phyloP scores from a whole-genome alignment of 331 rosid genomes.

The Rhamnella rubrinervis region DNA sequence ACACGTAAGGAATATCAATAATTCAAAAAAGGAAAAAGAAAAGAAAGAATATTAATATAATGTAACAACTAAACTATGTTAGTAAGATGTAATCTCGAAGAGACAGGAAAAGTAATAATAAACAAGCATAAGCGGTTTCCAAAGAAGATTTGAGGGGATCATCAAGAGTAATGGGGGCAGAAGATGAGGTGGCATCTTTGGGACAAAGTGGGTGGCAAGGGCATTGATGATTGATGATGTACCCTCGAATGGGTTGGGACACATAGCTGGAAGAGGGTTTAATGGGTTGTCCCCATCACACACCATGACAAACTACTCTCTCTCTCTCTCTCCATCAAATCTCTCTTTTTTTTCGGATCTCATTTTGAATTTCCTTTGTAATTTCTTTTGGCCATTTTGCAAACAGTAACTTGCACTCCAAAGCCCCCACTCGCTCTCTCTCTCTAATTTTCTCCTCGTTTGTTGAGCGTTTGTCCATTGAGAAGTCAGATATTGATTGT shows the following conservation, averaged over 20 bases:
- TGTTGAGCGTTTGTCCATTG: background rate
- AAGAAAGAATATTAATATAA: background rate
- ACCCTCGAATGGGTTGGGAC: background rate
- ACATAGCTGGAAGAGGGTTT: slow-evolving; percentile 15
- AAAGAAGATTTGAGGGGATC: background rate
- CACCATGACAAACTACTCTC: slow-evolving; percentile 10
- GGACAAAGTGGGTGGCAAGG: background rate
- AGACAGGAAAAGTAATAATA: background rate
- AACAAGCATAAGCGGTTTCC: background rate
- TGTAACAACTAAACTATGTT: too few relatives aligned
- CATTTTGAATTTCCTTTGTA: background rate
- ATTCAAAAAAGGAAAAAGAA: too few relatives aligned
- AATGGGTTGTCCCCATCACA: slow-evolving; percentile 27
- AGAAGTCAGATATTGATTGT: too few relatives aligned
- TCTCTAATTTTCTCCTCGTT: background rate
- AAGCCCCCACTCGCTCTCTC: background rate
- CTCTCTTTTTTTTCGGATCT: background rate
- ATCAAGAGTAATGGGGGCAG: background rate
- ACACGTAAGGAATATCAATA: background rate
- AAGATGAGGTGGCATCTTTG: slow-evolving; percentile 17
- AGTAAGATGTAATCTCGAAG: background rate
- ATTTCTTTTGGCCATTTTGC: background rate
- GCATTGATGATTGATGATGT: slow-evolving; percentile 14
- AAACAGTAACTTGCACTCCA: slow-evolving; percentile 4
- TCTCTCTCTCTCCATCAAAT: background rate